A percentile compares a stretch with the other conserved stretches of the same genome.
phyloP scores from a whole-genome alignment of 83 land plant genomes.

The Picea mariana region DNA sequence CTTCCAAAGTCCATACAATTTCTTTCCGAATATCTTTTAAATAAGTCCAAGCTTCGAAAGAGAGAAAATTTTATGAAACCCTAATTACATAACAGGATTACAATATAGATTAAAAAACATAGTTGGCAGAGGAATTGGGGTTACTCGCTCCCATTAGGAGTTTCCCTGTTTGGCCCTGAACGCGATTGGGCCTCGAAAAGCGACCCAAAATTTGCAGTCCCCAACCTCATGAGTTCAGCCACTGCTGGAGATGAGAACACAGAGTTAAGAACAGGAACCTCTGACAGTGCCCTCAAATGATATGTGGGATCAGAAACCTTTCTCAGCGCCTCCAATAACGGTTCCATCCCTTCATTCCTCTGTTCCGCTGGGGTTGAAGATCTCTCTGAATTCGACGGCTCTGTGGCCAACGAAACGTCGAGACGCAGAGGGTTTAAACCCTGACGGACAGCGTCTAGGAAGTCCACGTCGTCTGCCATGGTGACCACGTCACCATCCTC shows the following conservation, averaged over 20 bases:
- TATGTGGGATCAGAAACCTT: conserved; percentile 31
- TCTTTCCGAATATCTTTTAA: too few species aligned
- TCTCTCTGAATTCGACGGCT: not conserved
- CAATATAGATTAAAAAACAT: too few species aligned
- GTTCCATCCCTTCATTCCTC: not conserved
- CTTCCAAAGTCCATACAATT: too few species aligned
- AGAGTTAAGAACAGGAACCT: conserved; percentile 22
- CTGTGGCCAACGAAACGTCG: conserved; percentile 30
- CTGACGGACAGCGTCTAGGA: conserved; percentile 63
- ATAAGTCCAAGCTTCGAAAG: too few species aligned
- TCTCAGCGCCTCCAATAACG: too few species aligned
- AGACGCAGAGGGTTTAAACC: conserved; percentile 72
- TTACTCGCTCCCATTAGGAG: too few species aligned
- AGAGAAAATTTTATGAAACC: too few species aligned
- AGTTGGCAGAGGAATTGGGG: too few species aligned
- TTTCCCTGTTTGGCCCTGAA: too few species aligned
- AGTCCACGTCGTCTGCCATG: conserved; percentile 70
- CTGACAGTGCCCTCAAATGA: conserved; percentile 24
- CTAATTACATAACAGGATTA: too few species aligned
- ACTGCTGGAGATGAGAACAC: conserved; percentile 13
- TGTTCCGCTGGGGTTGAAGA: not conserved
- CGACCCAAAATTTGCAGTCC: too few species aligned
- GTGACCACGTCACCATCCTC: conserved; percentile 74
- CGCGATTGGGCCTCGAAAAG: too few species aligned
- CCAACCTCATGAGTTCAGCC: conserved; percentile 6